Evolutionary conservation across 305 asterid genomes (phyloP).

Genomic region (Petunia hybrid): DNA sequence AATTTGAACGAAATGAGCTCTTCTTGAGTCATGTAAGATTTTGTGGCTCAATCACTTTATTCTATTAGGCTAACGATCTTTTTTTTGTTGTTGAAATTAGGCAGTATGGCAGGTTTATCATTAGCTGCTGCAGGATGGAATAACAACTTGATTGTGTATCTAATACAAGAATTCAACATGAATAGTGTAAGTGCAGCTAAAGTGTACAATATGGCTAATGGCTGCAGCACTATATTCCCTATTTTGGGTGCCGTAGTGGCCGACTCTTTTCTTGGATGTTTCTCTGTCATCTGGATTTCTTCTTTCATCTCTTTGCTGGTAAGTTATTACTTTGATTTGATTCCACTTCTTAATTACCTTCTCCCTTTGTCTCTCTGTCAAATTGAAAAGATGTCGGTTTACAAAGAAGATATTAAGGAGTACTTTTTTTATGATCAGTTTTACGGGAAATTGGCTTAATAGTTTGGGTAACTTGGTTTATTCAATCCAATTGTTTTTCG

Average conservation of each 20-base stretch:
- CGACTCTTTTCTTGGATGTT: slow-evolving; percentile 68
- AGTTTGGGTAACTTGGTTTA: not conserved
- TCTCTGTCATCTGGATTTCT: slow-evolving; percentile 70
- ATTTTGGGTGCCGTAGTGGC: slow-evolving; percentile 69
- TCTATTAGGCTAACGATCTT: too few species aligned
- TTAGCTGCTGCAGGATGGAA: slow-evolving; percentile 68
- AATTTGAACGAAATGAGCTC: too few species aligned
- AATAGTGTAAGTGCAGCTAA: slow-evolving; percentile 71
- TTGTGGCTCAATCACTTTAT: too few species aligned
- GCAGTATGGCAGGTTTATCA: slow-evolving; percentile 56
- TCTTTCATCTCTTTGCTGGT: slow-evolving; percentile 69
- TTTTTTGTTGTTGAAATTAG: slow-evolving; percentile 36
- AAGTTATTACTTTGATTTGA: not conserved
- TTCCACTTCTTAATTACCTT: not conserved
- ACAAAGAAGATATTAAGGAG: not conserved
- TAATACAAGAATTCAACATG: slow-evolving; percentile 68
- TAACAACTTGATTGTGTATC: slow-evolving; percentile 64
- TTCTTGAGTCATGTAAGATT: too few species aligned
- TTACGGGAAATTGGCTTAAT: not conserved
- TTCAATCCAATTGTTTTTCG: too few species aligned
- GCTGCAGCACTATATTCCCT: slow-evolving; percentile 64
- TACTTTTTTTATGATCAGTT: not conserved
- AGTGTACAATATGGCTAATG: slow-evolving; percentile 60
- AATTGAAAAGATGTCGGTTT: not conserved
- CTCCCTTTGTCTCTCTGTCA: too few species aligned